Base-by-base conservation (phyloP, 148 eudicot genomes). In the Nepenthes gracilis region DNA sequence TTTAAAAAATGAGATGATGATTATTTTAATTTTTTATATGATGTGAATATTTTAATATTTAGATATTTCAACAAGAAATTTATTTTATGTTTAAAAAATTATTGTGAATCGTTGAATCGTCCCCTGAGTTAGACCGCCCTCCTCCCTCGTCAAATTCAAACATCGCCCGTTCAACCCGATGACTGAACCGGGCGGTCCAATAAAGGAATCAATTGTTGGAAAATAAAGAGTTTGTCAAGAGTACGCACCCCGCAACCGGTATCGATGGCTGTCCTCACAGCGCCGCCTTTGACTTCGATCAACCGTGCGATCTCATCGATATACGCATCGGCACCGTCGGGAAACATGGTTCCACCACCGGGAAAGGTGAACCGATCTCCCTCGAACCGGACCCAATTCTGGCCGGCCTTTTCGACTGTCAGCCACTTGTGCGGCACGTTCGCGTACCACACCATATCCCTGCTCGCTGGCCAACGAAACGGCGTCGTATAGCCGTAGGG, bases 371-470 rank as follows among this genome's bases (percentile, higher is more conserved):
- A 45, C 48, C 48, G 48, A 11, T 45, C 87, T 2, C 67, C 86
- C 47, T 84, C 81, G 40, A 81, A 86, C 77, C 88, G 77, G 62
- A 90, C 86, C 94, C 97, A 89, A 63, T 89, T 89, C 72, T 86
- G 97, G 1, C 74, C 85, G 13, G 97, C 97, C 66, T 89, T 89
- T 69, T 86, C 97, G 43, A 86, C 80, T 12, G 97, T 89, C 74
- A 89, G 48, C 70, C 86, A 83, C 60, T 86, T 86, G 70, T 89
- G 93, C 14, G 97, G 97, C 61, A 86, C 97, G 57, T 86, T 89
- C 4, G 87, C 83, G 64, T 78, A 89, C 97, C 94, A 86, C 45
- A 60, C 94, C 65, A 52, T 48, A 32, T 80, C 90, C 62, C 88
- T 54, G 43, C 97, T 89, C 58, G 65, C 72, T 55, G 94, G 97